These are phyloP conservation scores for Colletotrichum sp. DNA, from an alignment of 2,329 filamentous ascomycete species.

Conservation along the genomic window DNA sequence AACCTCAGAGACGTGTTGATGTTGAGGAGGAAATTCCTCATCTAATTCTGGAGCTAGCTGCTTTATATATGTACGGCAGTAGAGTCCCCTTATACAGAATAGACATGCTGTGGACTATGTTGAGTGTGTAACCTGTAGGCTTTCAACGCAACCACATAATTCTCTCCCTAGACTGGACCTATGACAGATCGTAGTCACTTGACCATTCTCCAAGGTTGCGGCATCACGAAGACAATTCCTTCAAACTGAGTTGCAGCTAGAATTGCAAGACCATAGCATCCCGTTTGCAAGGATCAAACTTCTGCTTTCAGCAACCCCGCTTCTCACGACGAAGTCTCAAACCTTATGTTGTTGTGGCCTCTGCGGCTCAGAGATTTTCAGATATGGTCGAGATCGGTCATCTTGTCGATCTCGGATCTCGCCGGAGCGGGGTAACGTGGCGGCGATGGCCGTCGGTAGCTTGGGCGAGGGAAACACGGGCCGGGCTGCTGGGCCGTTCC, in stretches of 20 bases:
- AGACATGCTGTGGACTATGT: too few species aligned
- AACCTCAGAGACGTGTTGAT: rapidly evolving
- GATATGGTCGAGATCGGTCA: background rate
- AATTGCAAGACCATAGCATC: rapidly evolving
- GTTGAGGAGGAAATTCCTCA: rapidly evolving
- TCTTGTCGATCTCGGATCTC: background rate
- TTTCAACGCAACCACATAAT: too few species aligned
- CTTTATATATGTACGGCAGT: too few species aligned
- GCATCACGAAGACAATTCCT: too few species aligned
- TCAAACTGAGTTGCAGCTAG: too few species aligned
- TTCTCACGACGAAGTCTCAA: rapidly evolving
- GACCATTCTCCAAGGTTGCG: too few species aligned
- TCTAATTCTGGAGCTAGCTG: too few species aligned
- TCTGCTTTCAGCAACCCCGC: background rate
- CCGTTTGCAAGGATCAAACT: background rate
- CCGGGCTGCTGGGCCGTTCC: background rate
- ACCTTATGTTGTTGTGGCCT: rapidly evolving
- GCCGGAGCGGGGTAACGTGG: background rate
- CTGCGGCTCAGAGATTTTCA: background rate
- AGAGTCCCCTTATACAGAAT: too few species aligned
- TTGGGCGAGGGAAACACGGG: too few species aligned
- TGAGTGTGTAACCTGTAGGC: rapidly evolving
- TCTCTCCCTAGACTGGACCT: rapidly evolving
- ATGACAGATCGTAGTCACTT: rapidly evolving
- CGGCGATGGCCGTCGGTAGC: background rate